phyloP scores from a whole-genome alignment of 768 basidiomycete species.

The Naganishia friedmannii region DNA sequence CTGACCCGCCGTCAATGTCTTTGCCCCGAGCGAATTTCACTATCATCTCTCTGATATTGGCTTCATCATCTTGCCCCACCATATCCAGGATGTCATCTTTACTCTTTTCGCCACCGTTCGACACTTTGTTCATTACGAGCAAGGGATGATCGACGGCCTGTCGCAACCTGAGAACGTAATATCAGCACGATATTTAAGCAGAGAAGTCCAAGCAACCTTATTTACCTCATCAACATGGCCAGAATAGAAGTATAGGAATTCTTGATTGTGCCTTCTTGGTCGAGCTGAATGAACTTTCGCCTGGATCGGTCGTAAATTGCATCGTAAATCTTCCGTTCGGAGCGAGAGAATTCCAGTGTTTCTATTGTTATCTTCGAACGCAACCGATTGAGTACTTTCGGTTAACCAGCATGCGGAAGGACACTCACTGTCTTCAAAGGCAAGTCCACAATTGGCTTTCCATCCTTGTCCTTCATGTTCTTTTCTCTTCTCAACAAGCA shows the following conservation, averaged over 20 bases:
- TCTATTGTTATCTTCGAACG: conserved; percentile 64
- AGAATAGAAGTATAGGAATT: conserved; percentile 59
- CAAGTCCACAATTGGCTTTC: conserved; percentile 80
- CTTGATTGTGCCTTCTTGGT: conserved; percentile 81
- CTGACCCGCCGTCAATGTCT: conserved; percentile 38
- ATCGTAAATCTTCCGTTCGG: conserved; percentile 85
- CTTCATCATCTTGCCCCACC: conserved; percentile 14
- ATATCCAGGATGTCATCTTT: conserved; percentile 40
- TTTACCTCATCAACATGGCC: conserved; percentile 89
- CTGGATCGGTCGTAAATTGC: conserved; percentile 78
- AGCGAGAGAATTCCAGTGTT: conserved; percentile 70
- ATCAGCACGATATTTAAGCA: conserved; percentile 22
- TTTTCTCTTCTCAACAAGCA: conserved; percentile 86
- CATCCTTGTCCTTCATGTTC: conserved; percentile 80
- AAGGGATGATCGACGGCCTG: conserved; percentile 89
- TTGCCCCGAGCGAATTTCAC: conserved; percentile 57
- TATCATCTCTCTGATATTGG: conserved; percentile 63
- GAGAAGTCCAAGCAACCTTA: conserved; percentile 27
- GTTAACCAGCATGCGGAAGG: neutral
- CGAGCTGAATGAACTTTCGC: conserved; percentile 71
- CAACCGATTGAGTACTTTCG: conserved; percentile 22
- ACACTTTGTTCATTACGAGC: conserved; percentile 63
- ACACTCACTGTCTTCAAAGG: conserved; percentile 74
- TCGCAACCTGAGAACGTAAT: conserved; percentile 61
- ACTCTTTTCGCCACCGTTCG: conserved; percentile 54